Evolutionary conservation across 495 filamentous ascomycete genomes (phyloP).

Genomic region (Letharia columbiana): DNA sequence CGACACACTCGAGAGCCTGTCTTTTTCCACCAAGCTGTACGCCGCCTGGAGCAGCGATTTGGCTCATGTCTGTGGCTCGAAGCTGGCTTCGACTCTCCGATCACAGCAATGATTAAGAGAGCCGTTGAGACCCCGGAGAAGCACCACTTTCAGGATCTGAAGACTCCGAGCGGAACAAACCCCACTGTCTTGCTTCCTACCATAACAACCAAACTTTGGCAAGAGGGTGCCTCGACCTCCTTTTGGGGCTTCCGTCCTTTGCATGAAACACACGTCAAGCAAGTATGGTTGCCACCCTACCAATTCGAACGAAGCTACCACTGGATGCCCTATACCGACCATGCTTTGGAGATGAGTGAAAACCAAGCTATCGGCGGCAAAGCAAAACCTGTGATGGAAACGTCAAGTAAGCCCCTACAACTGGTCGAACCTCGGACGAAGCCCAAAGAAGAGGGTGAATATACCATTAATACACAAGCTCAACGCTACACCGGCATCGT

Average conservation of each 20-base stretch:
- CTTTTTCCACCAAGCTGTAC: constrained; percentile 41
- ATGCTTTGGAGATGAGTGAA: constrained; percentile 6
- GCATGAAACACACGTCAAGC: constrained; percentile 33
- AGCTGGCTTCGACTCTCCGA: constrained; percentile 42
- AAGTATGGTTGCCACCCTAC: constrained; percentile 42
- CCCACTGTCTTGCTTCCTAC: constrained; percentile 36
- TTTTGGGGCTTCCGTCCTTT: constrained; percentile 42
- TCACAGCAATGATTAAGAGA: constrained; percentile 37
- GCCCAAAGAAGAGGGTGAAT: constrained; percentile 3
- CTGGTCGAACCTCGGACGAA: background rate
- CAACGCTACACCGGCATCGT: constrained; percentile 9
- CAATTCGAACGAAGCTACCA: constrained; percentile 42
- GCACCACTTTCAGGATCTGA: constrained; percentile 11
- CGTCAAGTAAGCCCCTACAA: background rate
- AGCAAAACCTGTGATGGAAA: background rate
- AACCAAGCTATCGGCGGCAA: background rate
- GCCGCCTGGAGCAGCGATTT: constrained; percentile 33
- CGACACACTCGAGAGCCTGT: constrained; percentile 44
- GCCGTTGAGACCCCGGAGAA: constrained; percentile 23
- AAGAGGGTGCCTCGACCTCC: constrained; percentile 29
- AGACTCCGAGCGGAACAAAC: constrained; percentile 37
- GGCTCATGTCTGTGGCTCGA: constrained; percentile 40
- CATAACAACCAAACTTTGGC: constrained; percentile 41
- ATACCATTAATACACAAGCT: constrained; percentile 3
- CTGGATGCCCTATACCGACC: constrained; percentile 28